These are phyloP conservation scores for Beauveria sp. DNA, from an alignment of 2,329 filamentous ascomycete species.

Conservation along the genomic window DNA sequence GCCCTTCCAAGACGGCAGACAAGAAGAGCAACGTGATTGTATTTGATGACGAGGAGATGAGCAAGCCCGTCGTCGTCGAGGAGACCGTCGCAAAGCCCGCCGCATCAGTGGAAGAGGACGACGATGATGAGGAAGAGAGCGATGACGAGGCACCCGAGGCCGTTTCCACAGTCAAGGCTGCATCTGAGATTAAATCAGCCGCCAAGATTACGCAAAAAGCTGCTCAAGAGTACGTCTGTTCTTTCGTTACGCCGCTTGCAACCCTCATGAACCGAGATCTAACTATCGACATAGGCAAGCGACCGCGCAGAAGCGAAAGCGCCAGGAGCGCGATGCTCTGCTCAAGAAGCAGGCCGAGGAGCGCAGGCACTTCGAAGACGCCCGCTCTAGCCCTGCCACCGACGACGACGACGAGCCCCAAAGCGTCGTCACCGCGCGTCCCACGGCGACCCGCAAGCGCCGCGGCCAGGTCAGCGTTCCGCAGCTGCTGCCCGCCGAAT, in stretches of 20 bases:
- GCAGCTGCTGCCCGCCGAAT: conserved; percentile 43
- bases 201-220: conserved; percentile 41
- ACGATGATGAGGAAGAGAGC: conserved; percentile 34
- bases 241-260: background rate
- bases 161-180: conserved; percentile 45
- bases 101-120: conserved; percentile 24
- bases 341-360: conserved; percentile 48
- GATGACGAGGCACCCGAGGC: conserved; percentile 52
- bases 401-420: conserved; percentile 15
- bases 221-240: conserved; percentile 40
- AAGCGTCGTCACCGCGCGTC: conserved; percentile 11
- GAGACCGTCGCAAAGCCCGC: conserved; percentile 12
- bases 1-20: background rate
- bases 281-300: conserved; percentile 33
- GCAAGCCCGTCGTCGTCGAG: conserved; percentile 11
- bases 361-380: conserved; percentile 32
- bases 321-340: conserved; percentile 45
- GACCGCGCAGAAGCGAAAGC: conserved; percentile 45
- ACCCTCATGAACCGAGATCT: background rate
- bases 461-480: conserved; percentile 24
- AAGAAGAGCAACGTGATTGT: conserved; percentile 22
- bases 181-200: conserved; percentile 37
- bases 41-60: conserved; percentile 28
- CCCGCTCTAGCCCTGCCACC: conserved; percentile 16
- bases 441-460: background rate